phyloP scores from a whole-genome alignment of 2,329 filamentous ascomycete species.

The Sarocladiaceae sp. region DNA sequence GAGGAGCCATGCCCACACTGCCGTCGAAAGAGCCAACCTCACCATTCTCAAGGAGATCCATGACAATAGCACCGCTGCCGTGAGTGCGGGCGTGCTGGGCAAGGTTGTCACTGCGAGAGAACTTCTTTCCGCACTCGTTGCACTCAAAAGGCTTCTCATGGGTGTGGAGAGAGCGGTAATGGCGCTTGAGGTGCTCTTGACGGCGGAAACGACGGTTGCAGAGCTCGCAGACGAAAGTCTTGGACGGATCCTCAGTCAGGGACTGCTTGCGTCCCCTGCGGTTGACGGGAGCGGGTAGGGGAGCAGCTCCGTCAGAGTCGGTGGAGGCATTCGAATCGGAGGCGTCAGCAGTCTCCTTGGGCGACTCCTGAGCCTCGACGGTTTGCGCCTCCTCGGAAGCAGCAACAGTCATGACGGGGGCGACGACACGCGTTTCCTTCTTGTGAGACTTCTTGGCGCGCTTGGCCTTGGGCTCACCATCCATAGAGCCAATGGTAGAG shows the following conservation, averaged over 20 bases:
- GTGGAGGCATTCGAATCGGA: slow-evolving; percentile 32
- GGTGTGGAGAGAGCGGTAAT: slow-evolving; percentile 97
- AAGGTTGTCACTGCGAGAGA: slow-evolving; percentile 95
- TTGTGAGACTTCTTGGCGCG: slow-evolving; percentile 47
- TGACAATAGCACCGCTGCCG: slow-evolving; percentile 80
- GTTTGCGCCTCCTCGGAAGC: slow-evolving; percentile 25
- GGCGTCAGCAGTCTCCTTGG: slow-evolving; percentile 27
- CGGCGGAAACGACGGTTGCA: slow-evolving; percentile 97
- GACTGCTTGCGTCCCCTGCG: slow-evolving; percentile 98
- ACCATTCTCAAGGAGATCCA: slow-evolving; percentile 75
- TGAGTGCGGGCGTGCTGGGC: slow-evolving; percentile 94
- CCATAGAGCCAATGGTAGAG: slow-evolving; percentile 25
- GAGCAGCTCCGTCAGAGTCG: slow-evolving; percentile 32
- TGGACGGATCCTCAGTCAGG: slow-evolving; percentile 91
- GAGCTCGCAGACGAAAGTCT: slow-evolving; percentile 94
- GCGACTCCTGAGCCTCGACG: slow-evolving; percentile 25
- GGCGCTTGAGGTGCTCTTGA: slow-evolving; percentile 96
- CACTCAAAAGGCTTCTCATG: slow-evolving; percentile 99
- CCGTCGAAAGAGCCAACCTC: slow-evolving; percentile 40
- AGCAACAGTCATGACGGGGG: slow-evolving; percentile 37
- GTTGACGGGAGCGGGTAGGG: slow-evolving; percentile 58
- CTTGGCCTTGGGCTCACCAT: slow-evolving; percentile 49
- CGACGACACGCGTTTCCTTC: slow-evolving; percentile 31
- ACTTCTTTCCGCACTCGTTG: slow-evolving; percentile 97
- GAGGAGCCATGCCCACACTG: slow-evolving; percentile 34